Evolutionary conservation across 345 rosid species (phyloP), one percentile per base, ranked within the genome.

Genomic region (Salix suchowensis): DNA sequence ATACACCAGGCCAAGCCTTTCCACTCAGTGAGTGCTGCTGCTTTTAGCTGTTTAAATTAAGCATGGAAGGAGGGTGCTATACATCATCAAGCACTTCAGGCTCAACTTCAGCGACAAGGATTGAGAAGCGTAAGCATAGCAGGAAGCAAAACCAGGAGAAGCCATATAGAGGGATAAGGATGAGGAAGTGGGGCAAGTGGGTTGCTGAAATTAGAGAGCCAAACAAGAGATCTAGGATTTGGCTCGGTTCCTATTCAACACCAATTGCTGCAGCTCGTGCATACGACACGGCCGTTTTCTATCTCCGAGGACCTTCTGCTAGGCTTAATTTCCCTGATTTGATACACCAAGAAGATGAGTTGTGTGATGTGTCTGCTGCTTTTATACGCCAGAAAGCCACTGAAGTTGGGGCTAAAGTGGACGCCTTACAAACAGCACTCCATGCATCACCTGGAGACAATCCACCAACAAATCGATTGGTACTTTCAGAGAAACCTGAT

Each of bases 111-210:
- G n/a, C 81, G 7, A 24, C 67, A 0, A 44, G 78, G 7, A 0
- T 68, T 0, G 55, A 32, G 69, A 75, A 82, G 23, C 62, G 69
- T 23, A 81, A 81, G 77, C 82, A 44, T 70, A 60, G 28, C 78
- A 64, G 67, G 39, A 76, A 67, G n/a, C 68, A n/a, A 52, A 72
- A 44, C 30, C 54, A 73, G 42, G 81, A 77, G 58, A 87, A 81
- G 83, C 85, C 82, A 2, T 87, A 87, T 50, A 68, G 86, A 72
- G 89, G 87, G 8, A 87, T 84, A 74, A 70, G 89, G 80, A 87
- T 82, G 89, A 81, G 89, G 74, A 87, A 87, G 86, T 86, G 89
- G 89, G 89, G 89, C 16, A 86, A 86, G 74, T 84, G 87, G 87
- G 89, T 86, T 19, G 89, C 89, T 4, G 87, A 86, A 76, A 81